These are phyloP conservation scores for Glomus cerebriforme DNA, from an alignment of 192 early-diverging fungal species.

Conservation along the genomic window DNA sequence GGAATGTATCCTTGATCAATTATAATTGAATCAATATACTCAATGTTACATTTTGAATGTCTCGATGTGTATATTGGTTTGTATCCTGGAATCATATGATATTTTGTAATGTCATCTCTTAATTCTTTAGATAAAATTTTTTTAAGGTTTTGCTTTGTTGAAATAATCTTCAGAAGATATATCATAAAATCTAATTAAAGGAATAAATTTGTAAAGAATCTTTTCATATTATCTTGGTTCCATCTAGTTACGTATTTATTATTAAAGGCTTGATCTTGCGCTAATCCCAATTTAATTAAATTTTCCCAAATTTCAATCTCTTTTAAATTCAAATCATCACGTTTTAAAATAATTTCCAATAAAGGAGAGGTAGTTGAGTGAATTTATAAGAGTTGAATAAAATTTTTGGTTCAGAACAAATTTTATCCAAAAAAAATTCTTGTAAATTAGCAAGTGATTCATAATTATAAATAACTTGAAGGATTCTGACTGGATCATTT, in stretches of 20 bases:
- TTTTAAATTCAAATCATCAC: slow-evolving; percentile 9
- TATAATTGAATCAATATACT: neutral
- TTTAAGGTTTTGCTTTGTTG: slow-evolving; percentile 3
- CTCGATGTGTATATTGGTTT: neutral
- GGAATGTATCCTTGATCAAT: neutral
- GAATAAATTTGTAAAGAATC: slow-evolving; percentile 2
- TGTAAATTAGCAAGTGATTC: too few species aligned
- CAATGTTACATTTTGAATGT: too few species aligned
- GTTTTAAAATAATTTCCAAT: neutral
- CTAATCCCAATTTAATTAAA: slow-evolving; percentile 24
- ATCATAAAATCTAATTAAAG: slow-evolving; percentile 10
- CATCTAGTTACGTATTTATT: neutral
- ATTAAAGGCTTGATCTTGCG: neutral
- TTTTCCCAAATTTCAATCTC: slow-evolving; percentile 28
- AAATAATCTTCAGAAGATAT: slow-evolving; percentile 1
- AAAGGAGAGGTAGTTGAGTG: too few species aligned
- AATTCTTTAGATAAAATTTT: neutral
- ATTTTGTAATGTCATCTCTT: neutral
- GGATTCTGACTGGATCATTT: too few species aligned
- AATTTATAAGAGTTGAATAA: too few species aligned
- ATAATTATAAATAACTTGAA: too few species aligned
- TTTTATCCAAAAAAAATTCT: too few species aligned
- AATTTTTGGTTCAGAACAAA: too few species aligned
- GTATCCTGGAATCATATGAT: neutral
- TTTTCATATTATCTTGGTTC: neutral